Evolutionary conservation across 441 rosid genomes (phyloP).

Genomic region (Codiaeum variegatum): DNA sequence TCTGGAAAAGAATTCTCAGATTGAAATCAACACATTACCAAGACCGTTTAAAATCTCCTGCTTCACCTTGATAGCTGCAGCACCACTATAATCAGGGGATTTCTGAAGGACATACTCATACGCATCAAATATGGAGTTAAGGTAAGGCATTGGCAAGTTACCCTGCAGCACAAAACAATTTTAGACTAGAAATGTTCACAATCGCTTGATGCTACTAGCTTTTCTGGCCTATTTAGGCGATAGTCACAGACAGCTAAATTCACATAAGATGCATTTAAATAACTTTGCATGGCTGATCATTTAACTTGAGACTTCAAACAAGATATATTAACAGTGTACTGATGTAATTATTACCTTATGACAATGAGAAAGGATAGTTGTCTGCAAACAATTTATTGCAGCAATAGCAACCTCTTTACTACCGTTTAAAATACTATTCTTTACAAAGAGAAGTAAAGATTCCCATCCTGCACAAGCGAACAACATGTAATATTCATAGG

Average conservation of each 20-base stretch:
- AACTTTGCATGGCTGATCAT: background rate
- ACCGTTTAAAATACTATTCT: constrained; percentile 75
- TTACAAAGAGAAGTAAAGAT: constrained; percentile 70
- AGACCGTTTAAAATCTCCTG: constrained; percentile 91
- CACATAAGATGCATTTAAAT: constrained; percentile 10
- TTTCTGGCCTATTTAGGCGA: background rate
- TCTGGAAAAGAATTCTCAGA: constrained; percentile 10
- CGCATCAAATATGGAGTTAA: constrained; percentile 69
- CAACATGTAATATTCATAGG: constrained; percentile 8
- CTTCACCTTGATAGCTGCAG: constrained; percentile 74
- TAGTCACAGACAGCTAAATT: constrained; percentile 1
- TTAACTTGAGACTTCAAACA: background rate
- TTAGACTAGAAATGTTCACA: constrained; percentile 13
- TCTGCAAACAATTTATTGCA: constrained; percentile 84
- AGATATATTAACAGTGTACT: background rate
- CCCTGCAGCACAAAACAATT: constrained; percentile 48
- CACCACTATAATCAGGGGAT: constrained; percentile 54
- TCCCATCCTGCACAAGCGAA: constrained; percentile 77
- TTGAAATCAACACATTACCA: constrained; percentile 49
- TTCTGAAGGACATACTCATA: constrained; percentile 78
- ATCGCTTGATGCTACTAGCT: background rate
- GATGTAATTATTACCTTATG: constrained; percentile 53
- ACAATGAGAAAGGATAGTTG: constrained; percentile 73
- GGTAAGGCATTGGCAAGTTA: constrained; percentile 78
- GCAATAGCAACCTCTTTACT: constrained; percentile 97